Evolutionary conservation across 148 eudicot genomes (phyloP), one percentile per base, ranked within the genome.

Genomic region (Vaccinium darrowii): DNA sequence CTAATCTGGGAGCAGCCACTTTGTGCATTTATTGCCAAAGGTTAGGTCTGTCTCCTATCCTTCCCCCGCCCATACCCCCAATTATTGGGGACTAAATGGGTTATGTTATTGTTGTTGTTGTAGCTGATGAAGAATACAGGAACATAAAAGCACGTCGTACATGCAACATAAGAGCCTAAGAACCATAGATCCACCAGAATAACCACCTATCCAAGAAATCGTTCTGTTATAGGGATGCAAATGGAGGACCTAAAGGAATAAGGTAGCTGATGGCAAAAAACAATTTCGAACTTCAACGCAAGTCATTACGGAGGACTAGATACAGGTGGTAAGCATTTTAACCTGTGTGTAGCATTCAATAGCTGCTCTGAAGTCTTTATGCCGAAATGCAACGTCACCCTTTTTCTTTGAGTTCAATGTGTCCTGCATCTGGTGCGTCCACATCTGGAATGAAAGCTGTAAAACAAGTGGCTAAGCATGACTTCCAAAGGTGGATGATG

Each of bases 361-460:
- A 82, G 99, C 99, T 77, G 92, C 86, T 85, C 85, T 90, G 84
- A 93, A 90, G 23, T 97, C 96, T 87, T 95, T 97, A 23, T 92
- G 98, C 83, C 95, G 88, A 83, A 96, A 96, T 81, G 99, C 97
- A 73, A 85, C 85, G 85, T 97, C 99, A 19, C 99, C 99, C 90
- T 95, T 95, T 82, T 95, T 94, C 93, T 97, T 97, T 8, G 99
- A 93, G 91, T 86, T 91, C 87, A 97, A 87, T 43, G 95, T 95
- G 11, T 97, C 98, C 90, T 95, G 98, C 96, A 97, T 92, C 91
- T 97, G 98, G 87, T 95, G 88, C 25, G 99, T 97, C 99, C 99
- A 97, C 99, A 97, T 95, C 87, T 94, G 96, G 88, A 97, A 97
- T 12, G 99, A 97, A 39, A 97, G 96, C 98, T 97, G 98, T 90